Conservation (phyloP, 179 eudicot genomes). For the Sideroxylon spinosum region DNA sequence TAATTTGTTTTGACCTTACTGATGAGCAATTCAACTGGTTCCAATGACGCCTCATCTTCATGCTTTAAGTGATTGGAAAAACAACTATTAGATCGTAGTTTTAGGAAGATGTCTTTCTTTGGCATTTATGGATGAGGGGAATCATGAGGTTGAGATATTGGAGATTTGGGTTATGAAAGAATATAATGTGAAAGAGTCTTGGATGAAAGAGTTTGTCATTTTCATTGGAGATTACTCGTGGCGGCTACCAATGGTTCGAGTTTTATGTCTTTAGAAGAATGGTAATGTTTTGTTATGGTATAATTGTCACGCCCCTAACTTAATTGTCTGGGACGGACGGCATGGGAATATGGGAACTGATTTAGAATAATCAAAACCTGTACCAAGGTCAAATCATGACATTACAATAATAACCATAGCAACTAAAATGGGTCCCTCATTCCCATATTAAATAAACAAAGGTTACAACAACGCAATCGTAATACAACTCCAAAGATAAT, state of each 20-base stretch:
- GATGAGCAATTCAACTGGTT: constrained; percentile 25
- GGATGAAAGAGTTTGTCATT: constrained; percentile 19
- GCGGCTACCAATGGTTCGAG: neutral
- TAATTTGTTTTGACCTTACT: constrained; percentile 22
- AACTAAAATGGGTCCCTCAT: no score
- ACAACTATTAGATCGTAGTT: constrained; percentile 15
- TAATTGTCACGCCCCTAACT: no score
- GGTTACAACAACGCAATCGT: no score
- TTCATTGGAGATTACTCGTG: neutral
- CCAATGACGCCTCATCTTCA: neutral
- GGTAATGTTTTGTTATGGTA: constrained; percentile 33
- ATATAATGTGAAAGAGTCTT: constrained; percentile 23
- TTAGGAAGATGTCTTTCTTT: constrained; percentile 24
- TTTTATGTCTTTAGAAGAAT: constrained; percentile 27
- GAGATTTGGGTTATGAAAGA: constrained; percentile 33
- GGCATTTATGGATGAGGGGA: neutral
- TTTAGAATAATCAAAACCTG: no score
- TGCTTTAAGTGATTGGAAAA: no score
- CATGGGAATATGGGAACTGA: no score
- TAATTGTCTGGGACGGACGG: no score
- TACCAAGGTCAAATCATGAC: no score
- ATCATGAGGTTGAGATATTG: constrained; percentile 6
- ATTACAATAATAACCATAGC: no score
- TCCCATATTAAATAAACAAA: no score
- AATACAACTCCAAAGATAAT: no score